Evolutionary conservation across 768 basidiomycete species (phyloP).

Genomic region (Amanita muscaria): DNA sequence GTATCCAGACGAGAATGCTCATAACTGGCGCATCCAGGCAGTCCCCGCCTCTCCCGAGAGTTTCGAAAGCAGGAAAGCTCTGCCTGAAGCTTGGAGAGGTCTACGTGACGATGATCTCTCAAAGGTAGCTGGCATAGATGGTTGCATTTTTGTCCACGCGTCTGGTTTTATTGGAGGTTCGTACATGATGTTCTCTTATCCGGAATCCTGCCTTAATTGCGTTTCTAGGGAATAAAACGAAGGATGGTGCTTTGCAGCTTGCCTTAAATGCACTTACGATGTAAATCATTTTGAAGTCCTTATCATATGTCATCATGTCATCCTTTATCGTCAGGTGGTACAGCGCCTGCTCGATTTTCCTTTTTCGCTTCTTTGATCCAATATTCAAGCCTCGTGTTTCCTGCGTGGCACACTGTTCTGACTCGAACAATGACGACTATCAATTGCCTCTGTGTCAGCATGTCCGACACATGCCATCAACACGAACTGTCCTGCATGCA

Average conservation of each 20-base stretch:
- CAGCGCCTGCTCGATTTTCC: not conserved
- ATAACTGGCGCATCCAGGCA: slow-evolving; percentile 88
- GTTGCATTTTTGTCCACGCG: slow-evolving; percentile 89
- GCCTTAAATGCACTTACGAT: slow-evolving; percentile 57
- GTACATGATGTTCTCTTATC: slow-evolving; percentile 17
- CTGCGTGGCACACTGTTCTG: too few relatives aligned
- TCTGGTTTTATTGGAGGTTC: slow-evolving; percentile 93
- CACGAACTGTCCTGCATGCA: slow-evolving; percentile 2
- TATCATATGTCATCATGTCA: too few relatives aligned
- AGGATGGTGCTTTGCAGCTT: slow-evolving; percentile 77
- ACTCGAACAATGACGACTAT: too few relatives aligned
- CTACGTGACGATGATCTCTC: slow-evolving; percentile 79
- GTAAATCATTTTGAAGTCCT: slow-evolving; percentile 14
- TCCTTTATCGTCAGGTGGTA: not conserved
- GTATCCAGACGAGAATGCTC: slow-evolving; percentile 75
- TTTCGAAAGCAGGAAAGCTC: slow-evolving; percentile 84
- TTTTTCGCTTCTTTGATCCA: not conserved
- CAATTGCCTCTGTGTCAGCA: too few relatives aligned
- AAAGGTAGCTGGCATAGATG: slow-evolving; percentile 63
- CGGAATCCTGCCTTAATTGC: slow-evolving; percentile 5
- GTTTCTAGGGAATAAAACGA: slow-evolving; percentile 75
- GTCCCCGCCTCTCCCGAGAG: slow-evolving; percentile 75
- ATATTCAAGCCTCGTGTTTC: slow-evolving; percentile 2
- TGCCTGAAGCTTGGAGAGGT: slow-evolving; percentile 93
- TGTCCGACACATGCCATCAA: not conserved